Evolutionary conservation across 1,284 basidiomycete genomes (phyloP).

Genomic region (Cerioporus squamosus): DNA sequence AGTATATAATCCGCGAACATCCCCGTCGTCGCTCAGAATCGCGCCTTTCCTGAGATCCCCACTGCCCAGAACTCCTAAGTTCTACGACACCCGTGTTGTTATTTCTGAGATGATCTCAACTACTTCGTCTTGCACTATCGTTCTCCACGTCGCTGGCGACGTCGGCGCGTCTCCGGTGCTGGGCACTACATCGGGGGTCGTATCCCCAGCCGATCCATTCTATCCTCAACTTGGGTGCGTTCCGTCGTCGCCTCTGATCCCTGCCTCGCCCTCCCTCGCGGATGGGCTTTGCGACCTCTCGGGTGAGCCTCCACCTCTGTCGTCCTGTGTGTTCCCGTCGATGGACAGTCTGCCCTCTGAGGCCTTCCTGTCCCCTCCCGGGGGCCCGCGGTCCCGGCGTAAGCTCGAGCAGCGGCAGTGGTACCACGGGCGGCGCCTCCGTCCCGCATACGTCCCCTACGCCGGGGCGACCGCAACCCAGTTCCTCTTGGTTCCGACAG

Average conservation of each 20-base stretch:
- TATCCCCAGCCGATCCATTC: background rate
- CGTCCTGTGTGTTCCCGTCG: background rate
- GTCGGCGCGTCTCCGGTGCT: background rate
- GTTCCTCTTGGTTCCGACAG: background rate
- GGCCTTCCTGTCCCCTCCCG: background rate
- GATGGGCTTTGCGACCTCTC: no score
- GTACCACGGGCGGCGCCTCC: background rate
- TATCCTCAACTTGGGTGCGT: background rate
- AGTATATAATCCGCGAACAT: no score
- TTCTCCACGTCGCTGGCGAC: constrained; percentile 2
- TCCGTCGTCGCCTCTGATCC: background rate
- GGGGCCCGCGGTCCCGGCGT: background rate
- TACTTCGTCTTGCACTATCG: background rate
- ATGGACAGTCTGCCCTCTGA: background rate
- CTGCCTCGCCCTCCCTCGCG: background rate
- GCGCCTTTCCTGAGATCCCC: no score
- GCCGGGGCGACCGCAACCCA: background rate
- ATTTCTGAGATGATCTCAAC: background rate
- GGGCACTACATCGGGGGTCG: background rate
- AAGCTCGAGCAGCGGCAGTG: background rate
- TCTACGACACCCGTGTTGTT: background rate
- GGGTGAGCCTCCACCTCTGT: background rate
- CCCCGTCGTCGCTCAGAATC: no score
- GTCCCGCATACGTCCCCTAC: background rate
- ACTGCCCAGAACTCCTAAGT: background rate